Evolutionary conservation across 2,329 filamentous ascomycete genomes (phyloP).

Genomic region (Plenodomus lindquistii): DNA sequence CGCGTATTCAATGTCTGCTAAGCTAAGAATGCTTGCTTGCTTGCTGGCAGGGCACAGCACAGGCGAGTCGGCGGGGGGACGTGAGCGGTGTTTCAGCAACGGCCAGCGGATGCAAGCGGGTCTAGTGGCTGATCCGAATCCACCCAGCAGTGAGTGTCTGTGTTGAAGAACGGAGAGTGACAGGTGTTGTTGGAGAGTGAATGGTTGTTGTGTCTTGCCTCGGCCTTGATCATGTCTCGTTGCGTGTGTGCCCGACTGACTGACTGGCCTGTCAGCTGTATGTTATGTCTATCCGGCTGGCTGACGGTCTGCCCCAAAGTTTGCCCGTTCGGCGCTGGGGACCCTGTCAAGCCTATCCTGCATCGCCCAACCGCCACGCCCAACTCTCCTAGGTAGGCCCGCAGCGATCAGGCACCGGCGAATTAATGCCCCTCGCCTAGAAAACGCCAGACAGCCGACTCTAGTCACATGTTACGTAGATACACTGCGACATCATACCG

Average conservation of each 20-base stretch:
- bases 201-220: too few relatives aligned
- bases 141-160: not conserved
- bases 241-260: too few relatives aligned
- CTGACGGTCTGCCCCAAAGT: not conserved
- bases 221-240: too few relatives aligned
- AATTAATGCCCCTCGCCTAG: constrained; percentile 6
- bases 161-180: too few relatives aligned
- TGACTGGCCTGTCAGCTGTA: too few relatives aligned
- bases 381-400: not conserved
- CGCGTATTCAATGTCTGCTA: constrained; percentile 28
- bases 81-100: constrained; percentile 29
- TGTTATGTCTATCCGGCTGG: too few relatives aligned
- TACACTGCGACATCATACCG: not conserved
- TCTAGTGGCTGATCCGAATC: not conserved
- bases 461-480: not conserved
- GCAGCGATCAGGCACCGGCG: constrained; percentile 24
- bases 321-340: constrained; percentile 3
- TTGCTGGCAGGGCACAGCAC: constrained; percentile 24
- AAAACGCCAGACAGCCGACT: not conserved
- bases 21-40: constrained; percentile 38
- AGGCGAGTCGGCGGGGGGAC: constrained; percentile 25
- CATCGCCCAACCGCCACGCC: constrained; percentile 1
- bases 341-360: constrained; percentile 11
- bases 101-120: constrained; percentile 4
- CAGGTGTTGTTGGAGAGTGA: too few relatives aligned